Conservation (phyloP, 2,329 filamentous ascomycete genomes). For the Periglandula ipomoeae region DNA sequence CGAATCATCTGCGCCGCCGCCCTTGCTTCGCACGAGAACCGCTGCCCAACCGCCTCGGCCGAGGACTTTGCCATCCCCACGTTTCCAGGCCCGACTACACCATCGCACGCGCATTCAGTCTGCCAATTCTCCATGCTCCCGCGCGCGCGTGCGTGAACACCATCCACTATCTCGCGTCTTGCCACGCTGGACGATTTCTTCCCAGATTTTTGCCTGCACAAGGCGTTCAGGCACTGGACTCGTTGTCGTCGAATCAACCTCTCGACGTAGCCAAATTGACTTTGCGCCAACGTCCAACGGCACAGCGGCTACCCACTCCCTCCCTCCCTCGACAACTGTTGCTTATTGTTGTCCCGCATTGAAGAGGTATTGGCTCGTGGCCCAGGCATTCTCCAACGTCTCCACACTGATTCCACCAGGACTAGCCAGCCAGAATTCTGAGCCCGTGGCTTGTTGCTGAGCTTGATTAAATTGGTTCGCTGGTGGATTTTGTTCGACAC, state of each 20-base stretch:
- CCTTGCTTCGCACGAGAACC: neutral
- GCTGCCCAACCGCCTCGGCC: neutral
- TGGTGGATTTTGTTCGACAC: neutral
- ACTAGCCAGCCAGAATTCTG: neutral
- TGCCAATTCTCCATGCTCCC: neutral
- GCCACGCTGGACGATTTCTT: neutral
- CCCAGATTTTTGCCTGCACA: no score
- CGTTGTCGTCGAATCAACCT: neutral
- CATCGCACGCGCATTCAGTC: neutral
- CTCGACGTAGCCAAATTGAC: neutral
- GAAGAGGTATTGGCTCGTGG: neutral
- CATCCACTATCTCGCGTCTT: neutral
- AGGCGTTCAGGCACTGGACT: neutral
- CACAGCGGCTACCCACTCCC: neutral
- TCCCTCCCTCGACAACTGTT: neutral
- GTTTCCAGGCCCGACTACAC: neutral
- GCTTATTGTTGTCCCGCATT: constrained; percentile 1
- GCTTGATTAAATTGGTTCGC: neutral
- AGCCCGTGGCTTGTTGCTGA: neutral
- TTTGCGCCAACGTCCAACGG: neutral
- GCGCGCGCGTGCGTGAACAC: neutral
- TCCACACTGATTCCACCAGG: constrained; percentile 1
- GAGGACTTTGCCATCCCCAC: neutral
- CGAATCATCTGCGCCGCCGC: neutral
- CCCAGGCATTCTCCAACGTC: constrained; percentile 2